Conservation (phyloP, 139 green algal species). For the Axilococcus clingmanii region DNA sequence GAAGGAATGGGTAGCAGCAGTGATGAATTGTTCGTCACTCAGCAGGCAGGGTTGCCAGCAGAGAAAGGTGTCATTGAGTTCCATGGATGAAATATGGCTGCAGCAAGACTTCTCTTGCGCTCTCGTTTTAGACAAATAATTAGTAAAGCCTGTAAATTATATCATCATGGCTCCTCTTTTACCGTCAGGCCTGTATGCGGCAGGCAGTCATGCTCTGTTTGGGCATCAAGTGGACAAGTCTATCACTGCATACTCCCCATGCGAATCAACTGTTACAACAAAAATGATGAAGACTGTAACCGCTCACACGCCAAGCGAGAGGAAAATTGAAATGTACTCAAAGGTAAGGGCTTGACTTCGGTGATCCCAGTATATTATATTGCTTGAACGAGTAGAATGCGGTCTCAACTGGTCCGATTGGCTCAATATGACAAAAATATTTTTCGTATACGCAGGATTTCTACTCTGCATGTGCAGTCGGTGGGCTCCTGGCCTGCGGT, state of each 20-base stretch:
- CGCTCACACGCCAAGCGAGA: slow-evolving; percentile 22
- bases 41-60: no score
- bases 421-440: no score
- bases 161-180: neutral
- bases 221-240: no score
- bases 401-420: no score
- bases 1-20: neutral
- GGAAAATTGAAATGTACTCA: slow-evolving; percentile 36
- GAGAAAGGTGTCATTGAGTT: no score
- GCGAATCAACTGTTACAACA: no score
- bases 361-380: neutral
- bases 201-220: no score
- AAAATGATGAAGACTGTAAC: neutral
- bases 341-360: slow-evolving; percentile 7
- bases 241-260: no score
- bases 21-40: no score
- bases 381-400: neutral
- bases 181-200: slow-evolving; percentile 8
- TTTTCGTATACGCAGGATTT: slow-evolving; percentile 41
- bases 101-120: no score
- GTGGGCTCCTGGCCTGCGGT: slow-evolving; percentile 51
- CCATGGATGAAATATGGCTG: no score
- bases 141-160: neutral
- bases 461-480: slow-evolving; percentile 68
- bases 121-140: no score